Evolutionary conservation across 768 basidiomycete species (phyloP), one percentile per base, ranked within the genome.

Genomic region (Boletus vinaceobasis): DNA sequence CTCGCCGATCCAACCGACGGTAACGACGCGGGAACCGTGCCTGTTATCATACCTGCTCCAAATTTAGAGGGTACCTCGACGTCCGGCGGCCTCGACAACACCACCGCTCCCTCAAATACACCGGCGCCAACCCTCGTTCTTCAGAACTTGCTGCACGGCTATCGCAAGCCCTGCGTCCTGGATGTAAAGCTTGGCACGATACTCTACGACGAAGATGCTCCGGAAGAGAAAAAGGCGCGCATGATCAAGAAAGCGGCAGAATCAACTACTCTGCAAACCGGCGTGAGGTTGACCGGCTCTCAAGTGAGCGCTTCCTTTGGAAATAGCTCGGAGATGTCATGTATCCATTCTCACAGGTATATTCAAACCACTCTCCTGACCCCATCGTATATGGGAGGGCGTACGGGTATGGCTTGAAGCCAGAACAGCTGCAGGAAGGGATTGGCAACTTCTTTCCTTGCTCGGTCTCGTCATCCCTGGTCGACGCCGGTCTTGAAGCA

Each of bases 171-270:
- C 7, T 93, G 90, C 60, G 81, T 97, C 53, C 76, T 98, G 29
- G 96, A 99, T 68, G 78, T 93, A 67, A 99, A 98, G 71, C 87
- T 98, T 15, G 97, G 97, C 1, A 95, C 88, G 0, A 76, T 88
- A 1, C 79, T 98, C n/a, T 90, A 90, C 58, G 93, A 90, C 48
- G 81, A 86, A 21, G 65, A 67, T 11, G 79, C 88, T 5, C 69
- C 79, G 0, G 77, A 80, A 2, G 90, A 89, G 53, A 99, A 99
- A 74, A 78, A 81, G 55, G 79, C 73, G 38, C 83, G 90, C 26
- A 94, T 95, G 94, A 74, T 80, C 52, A 78, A 82, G 62, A 76
- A 79, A 1, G 93, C 93, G 1, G 75, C 72, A 29, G 71, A 78
- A 10, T 86, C 90, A 0, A 98, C 96, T 1, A 87, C 83, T 10